Percentiles rank a stretch among this genome's conserved stretches.
phyloP scores from a whole-genome alignment of 2,329 filamentous ascomycete genomes.

The Ophiostoma novo-ulmi region DNA sequence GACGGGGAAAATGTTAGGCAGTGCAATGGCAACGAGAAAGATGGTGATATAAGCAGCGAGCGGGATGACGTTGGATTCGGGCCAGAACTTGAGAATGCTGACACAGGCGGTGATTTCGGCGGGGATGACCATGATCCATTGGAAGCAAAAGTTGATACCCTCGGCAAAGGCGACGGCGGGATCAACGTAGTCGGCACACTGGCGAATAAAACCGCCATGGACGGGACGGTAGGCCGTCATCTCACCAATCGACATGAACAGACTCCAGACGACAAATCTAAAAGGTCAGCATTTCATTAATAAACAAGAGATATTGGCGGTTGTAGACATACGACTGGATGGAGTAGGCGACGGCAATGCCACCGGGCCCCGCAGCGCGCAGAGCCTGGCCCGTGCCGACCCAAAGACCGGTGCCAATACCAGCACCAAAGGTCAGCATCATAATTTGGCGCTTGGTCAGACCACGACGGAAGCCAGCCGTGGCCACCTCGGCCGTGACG shows the following conservation, averaged over 20 bases:
- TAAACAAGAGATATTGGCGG: too few species aligned
- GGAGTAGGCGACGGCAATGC: conserved; percentile 3
- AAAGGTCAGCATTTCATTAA: background rate
- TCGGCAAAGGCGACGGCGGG: background rate
- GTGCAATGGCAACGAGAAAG: conserved; percentile 4
- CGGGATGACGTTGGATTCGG: background rate
- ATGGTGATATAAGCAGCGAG: conserved; percentile 4
- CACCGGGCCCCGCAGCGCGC: background rate
- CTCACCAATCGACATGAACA: conserved; percentile 8
- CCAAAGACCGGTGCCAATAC: conserved; percentile 4
- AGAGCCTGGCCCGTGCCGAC: conserved; percentile 3
- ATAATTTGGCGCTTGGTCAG: conserved; percentile 7
- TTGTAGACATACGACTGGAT: background rate
- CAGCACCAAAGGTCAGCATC: conserved; percentile 11
- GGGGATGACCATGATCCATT: conserved; percentile 4
- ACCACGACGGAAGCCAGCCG: background rate
- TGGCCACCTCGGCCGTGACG: background rate
- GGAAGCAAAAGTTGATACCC: background rate
- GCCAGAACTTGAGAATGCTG: background rate
- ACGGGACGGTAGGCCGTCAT: conserved; percentile 7
- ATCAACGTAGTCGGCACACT: conserved; percentile 4
- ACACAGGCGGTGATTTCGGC: conserved; percentile 7
- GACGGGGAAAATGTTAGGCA: background rate
- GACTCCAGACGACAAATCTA: background rate
- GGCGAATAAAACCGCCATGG: background rate